Evolutionary conservation across 2,329 filamentous ascomycete species (phyloP), one percentile per base, ranked within the genome.

Genomic region (Aspergillus sojae): DNA sequence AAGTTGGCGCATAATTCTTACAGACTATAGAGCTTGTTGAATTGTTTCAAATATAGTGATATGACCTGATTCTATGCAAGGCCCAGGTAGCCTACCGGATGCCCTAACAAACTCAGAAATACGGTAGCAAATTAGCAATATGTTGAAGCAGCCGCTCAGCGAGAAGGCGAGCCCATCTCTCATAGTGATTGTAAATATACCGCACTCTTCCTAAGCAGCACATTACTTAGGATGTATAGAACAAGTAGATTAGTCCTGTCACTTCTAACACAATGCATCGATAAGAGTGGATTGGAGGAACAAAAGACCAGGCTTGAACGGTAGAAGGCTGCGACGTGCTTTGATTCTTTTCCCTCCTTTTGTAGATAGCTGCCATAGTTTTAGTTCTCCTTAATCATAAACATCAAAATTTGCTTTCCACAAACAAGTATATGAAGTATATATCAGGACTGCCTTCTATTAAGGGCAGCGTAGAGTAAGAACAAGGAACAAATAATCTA

Each of bases 1-100:
- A 70, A 12, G 70, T 77, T 60, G 77, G 75, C 19, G 74, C 68
- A 61, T 78, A 68, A 66, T 43, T 16, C 7, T 30, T 4, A n/a
- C 11, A 41, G 6, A 41, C 39, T 41, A 41, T n/a, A 19, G 19
- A 41, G 39, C 16, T 41, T 7, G 39, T 41, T 3, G 6, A 16
- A 41, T n/a, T 41, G 19, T 19, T 41, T n/a, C 16, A 41, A 41
- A n/a, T 41, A n/a, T 19, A 41, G 19, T 41, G 39, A 41, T 41
- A 41, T 41, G 39, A 41, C 16, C 39, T 10, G 19, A 41, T 41
- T 10, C 16, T 41, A 41, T 41, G 16, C 39, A 41, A 36, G 39
- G 39, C 7, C 16, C 39, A 10, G 16, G 39, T 7, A n/a, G 19
- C 39, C 39, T 41, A 41, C 39, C 19, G 6, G 19, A 41, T 41